A percentile compares a stretch with the other conserved stretches of the same genome.
Conservation (phyloP, 1,284 basidiomycete species). For the Meripilus lineatus region DNA sequence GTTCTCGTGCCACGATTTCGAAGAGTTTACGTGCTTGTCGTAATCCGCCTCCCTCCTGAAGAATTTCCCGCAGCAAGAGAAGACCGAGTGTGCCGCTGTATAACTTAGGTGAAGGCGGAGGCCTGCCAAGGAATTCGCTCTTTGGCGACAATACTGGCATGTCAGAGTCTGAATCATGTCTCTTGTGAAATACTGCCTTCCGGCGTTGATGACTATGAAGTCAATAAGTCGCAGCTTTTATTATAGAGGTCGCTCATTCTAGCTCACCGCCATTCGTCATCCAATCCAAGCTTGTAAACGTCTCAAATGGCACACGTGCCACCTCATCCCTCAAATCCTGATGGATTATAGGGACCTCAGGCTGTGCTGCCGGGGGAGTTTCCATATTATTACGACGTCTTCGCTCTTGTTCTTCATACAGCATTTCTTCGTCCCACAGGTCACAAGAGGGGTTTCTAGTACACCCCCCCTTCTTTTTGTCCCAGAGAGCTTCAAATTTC, state of each 20-base stretch:
- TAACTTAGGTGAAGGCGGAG: slow-evolving; percentile 32
- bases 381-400: slow-evolving; percentile 17
- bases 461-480: slow-evolving; percentile 21
- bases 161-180: slow-evolving; percentile 30
- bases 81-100: slow-evolving; percentile 31
- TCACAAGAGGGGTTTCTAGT: slow-evolving; percentile 33
- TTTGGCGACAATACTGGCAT: slow-evolving; percentile 34
- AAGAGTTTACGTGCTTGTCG: too few relatives aligned
- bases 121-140: slow-evolving; percentile 31
- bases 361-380: not conserved
- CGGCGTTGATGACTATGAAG: slow-evolving; percentile 22
- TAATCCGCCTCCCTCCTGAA: slow-evolving; percentile 32
- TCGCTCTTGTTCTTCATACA: slow-evolving; percentile 32
- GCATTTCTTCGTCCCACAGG: slow-evolving; percentile 37
- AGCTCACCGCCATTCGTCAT: slow-evolving; percentile 29
- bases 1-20: too few relatives aligned
- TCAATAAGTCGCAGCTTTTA: not conserved
- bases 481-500: slow-evolving; percentile 27
- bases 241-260: not conserved
- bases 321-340: not conserved
- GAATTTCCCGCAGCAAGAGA: slow-evolving; percentile 36
- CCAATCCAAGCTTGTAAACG: too few relatives aligned
- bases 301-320: slow-evolving; percentile 13
- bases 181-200: slow-evolving; percentile 31
- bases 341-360: not conserved